phyloP scores from a whole-genome alignment of 768 basidiomycete genomes.

The Lactifluus piperatus region DNA sequence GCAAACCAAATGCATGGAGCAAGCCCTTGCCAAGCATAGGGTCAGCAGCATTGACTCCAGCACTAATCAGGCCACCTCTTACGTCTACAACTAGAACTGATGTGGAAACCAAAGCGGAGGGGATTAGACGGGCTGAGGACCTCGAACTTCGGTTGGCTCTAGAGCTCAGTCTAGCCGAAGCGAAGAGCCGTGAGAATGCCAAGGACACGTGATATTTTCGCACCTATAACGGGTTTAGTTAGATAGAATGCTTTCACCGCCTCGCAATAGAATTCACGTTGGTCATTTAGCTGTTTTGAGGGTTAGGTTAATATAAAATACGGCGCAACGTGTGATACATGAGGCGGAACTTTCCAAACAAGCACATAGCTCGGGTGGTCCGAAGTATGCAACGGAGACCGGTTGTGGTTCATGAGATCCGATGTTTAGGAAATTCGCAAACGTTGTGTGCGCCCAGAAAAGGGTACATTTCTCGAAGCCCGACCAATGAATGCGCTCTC shows the following conservation, averaged over 20 bases:
- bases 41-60: conserved; percentile 8
- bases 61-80: not conserved
- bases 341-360: conserved; percentile 5
- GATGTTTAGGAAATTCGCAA: not conserved
- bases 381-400: not conserved
- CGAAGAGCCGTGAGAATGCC: conserved; percentile 6
- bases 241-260: too few species aligned
- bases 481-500: not conserved
- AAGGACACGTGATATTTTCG: conserved; percentile 4
- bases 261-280: not conserved
- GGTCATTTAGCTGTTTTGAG: not conserved
- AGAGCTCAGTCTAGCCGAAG: conserved; percentile 19
- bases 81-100: not conserved
- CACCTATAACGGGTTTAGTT: too few species aligned
- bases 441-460: not conserved
- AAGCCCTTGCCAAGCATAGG: conserved; percentile 23
- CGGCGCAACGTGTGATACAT: conserved; percentile 3
- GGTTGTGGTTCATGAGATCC: conserved; percentile 1
- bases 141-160: conserved; percentile 18
- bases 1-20: conserved; percentile 28
- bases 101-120: conserved; percentile 6
- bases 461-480: not conserved
- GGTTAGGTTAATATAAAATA: not conserved
- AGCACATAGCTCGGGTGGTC: not conserved
- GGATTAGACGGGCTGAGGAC: conserved; percentile 13